phyloP scores from a whole-genome alignment of 176 grass and related monocot genomes.

The Carex pumila region DNA sequence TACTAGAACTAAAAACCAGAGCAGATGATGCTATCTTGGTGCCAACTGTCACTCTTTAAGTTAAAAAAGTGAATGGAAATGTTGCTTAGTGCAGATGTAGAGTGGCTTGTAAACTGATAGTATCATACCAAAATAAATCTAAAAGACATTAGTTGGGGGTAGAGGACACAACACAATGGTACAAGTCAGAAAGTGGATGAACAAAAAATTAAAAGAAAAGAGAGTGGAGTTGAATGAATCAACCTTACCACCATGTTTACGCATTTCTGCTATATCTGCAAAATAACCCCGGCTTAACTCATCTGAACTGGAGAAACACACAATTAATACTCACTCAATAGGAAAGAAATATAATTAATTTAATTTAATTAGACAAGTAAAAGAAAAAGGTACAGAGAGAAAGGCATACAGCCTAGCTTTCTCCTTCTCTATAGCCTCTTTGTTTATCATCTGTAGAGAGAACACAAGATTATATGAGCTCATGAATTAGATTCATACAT shows the following conservation, averaged over 20 bases:
- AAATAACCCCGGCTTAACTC: constrained; percentile 76
- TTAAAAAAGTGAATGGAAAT: neutral
- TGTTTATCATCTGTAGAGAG: constrained; percentile 27
- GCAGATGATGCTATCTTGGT: neutral
- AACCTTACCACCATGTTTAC: constrained; percentile 73
- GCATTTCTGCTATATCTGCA: constrained; percentile 58
- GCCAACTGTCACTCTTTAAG: neutral
- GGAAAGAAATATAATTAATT: neutral
- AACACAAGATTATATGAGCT: neutral
- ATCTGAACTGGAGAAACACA: constrained; percentile 57
- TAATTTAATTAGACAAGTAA: neutral
- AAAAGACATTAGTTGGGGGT: neutral
- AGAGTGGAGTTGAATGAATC: neutral
- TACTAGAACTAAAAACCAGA: neutral
- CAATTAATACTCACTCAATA: neutral
- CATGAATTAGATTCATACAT: neutral
- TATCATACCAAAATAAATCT: neutral
- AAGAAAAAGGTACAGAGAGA: neutral
- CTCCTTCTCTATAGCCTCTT: constrained; percentile 52
- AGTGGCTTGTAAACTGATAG: neutral
- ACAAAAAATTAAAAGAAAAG: neutral
- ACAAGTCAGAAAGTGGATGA: neutral
- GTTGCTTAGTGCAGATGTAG: neutral
- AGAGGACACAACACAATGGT: neutral
- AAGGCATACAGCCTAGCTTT: constrained; percentile 72